phyloP scores from a whole-genome alignment of 2,329 filamentous ascomycete species.

The Torrubiella hemipterigena region DNA sequence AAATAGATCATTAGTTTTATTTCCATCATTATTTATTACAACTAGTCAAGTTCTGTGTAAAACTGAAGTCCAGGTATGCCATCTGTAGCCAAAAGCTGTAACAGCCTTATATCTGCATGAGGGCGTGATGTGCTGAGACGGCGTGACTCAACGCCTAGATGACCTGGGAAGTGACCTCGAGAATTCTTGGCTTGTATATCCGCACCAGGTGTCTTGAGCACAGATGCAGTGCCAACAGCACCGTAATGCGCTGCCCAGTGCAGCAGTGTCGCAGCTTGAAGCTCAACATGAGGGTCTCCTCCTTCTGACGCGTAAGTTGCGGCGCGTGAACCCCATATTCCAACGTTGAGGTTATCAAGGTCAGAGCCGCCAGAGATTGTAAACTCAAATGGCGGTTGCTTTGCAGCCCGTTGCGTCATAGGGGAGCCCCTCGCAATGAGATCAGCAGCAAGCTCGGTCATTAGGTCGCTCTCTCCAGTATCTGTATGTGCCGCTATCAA shows the following conservation, averaged over 20 bases:
- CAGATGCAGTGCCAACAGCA: neutral
- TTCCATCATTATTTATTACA: no score
- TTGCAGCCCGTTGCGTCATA: neutral
- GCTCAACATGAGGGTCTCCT: no score
- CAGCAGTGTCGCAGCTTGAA: neutral
- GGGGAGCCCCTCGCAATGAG: neutral
- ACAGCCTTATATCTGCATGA: neutral
- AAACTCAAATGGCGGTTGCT: no score
- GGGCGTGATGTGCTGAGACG: neutral
- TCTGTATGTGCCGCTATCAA: neutral
- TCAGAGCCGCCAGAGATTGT: neutral
- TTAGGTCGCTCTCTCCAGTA: neutral
- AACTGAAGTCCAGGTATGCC: no score
- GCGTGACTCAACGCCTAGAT: neutral
- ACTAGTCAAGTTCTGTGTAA: no score
- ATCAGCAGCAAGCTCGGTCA: neutral
- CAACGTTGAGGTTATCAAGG: neutral
- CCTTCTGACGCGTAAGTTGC: neutral
- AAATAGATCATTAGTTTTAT: no score
- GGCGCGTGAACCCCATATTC: neutral
- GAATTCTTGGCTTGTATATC: conserved; percentile 2
- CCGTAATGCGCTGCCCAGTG: neutral
- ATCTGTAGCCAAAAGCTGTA: conserved; percentile 16
- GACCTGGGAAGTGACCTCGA: conserved; percentile 5
- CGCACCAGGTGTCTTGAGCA: neutral